phyloP scores from a whole-genome alignment of 176 grass and related monocot species.

The Aechmea fasciata region DNA sequence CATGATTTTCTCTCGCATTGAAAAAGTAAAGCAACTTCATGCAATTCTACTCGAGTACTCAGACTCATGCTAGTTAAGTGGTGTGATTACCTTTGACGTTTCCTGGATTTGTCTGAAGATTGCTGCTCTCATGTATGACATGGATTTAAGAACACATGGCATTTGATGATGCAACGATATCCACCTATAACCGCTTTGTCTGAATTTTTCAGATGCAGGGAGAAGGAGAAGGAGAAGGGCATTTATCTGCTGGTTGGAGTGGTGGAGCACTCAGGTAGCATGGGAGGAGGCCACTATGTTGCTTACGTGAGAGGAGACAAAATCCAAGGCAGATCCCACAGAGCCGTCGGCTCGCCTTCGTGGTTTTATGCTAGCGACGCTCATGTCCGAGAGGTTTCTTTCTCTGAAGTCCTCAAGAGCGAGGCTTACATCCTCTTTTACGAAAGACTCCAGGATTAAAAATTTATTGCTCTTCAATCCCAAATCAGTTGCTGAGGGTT shows the following conservation, averaged over 20 bases:
- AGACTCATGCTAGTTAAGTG: too few species aligned
- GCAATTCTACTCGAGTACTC: too few species aligned
- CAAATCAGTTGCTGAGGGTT: background rate
- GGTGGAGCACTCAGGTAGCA: conserved; percentile 71
- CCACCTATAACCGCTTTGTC: background rate
- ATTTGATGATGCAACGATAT: background rate
- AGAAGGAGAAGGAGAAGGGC: conserved; percentile 43
- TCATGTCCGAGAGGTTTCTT: conserved; percentile 33
- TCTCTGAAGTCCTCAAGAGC: conserved; percentile 44
- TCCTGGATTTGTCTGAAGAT: background rate
- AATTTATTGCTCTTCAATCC: background rate
- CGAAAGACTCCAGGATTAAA: conserved; percentile 39
- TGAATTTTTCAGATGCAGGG: conserved; percentile 38
- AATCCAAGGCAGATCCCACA: background rate
- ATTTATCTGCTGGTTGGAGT: conserved; percentile 53
- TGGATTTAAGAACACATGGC: background rate
- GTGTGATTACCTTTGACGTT: background rate
- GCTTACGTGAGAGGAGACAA: conserved; percentile 47
- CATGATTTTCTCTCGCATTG: too few species aligned
- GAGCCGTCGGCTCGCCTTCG: conserved; percentile 6
- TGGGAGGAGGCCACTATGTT: conserved; percentile 67
- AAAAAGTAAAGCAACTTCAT: too few species aligned
- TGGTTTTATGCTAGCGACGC: conserved; percentile 57
- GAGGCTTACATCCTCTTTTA: conserved; percentile 76
- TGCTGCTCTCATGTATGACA: background rate